Conservation (phyloP, 75 land plant genomes). For the Cupressus sempervirens region DNA sequence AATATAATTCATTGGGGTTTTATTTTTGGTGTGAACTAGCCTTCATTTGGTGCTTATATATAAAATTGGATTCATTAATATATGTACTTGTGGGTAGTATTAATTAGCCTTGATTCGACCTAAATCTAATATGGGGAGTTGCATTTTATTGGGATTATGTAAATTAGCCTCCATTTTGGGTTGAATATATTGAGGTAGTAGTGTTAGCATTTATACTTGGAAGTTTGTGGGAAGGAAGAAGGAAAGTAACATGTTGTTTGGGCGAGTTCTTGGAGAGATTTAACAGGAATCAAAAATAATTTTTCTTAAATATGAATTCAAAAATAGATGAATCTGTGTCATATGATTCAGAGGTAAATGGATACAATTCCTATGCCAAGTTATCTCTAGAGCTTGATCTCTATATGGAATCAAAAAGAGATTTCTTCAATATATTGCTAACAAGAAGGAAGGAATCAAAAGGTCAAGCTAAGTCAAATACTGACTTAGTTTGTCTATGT, state of each 20-base stretch:
- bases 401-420: background rate
- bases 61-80: no score
- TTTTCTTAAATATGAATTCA: background rate
- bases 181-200: background rate
- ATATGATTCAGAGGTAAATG: background rate
- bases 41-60: no score
- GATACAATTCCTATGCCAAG: background rate
- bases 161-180: no score
- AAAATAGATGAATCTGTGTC: background rate
- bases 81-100: background rate
- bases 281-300: background rate
- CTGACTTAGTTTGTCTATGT: background rate
- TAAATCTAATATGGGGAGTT: no score
- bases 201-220: background rate
- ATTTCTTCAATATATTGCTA: background rate
- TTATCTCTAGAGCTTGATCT: slow-evolving; percentile 7
- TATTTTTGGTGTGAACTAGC: background rate
- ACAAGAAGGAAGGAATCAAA: background rate
- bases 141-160: no score
- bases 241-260: background rate
- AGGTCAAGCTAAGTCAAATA: background rate
- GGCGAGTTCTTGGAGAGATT: background rate
- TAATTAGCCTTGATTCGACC: background rate
- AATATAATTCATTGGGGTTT: background rate
- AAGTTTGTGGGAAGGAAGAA: background rate